Evolutionary conservation across 495 filamentous ascomycete species (phyloP), one percentile per base, ranked within the genome.

Genomic region (Hypoxylon fragiforme): DNA sequence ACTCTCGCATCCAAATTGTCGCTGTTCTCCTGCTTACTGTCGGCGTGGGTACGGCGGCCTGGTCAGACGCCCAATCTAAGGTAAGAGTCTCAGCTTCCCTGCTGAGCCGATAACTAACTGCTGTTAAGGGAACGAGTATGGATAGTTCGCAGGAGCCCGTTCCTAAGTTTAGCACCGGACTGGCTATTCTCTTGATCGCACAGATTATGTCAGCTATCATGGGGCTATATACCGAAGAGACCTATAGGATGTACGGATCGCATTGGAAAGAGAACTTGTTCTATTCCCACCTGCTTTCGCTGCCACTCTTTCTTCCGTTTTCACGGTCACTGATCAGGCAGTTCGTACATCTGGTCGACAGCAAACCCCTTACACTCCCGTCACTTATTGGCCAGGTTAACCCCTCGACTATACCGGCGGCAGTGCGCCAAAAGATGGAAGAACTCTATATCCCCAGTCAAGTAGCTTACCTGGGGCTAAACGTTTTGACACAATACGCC

Each of bases 241-340:
- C 91, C 3, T 99, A 97, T 70, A 81, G 82, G 51, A 80, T 73
- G 15, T 88, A 96, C 72, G 91, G 92, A 16, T 85, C 85, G 28
- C 87, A 95, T 72, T 97, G 94, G 91, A 89, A 88, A 58, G 94
- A 97, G 68, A 95, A 95, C 62, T 79, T 99, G 12, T 97, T 99
- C 70, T 99, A 97, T 70, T 88, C 85, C 14, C 91, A 96, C 56
- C 68, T 87, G 14, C 80, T 95, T 13, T 89, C 88, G 3, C 66
- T 96, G 28, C 90, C 89, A 0, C 74, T 86, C 15, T 82, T 85
- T 54, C 44, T 82, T 7, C 81, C 82, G 2, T 82, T 86, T 50
- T 56, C 78, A 22, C 75, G 71, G 13, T 77, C 77, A 4, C 70
- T 85, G 57, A 49, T 57, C 36, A 64, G 66, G 36, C 79, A 85